These are phyloP conservation scores for Boletus sensibilis DNA, from an alignment of 768 basidiomycete species.

Conservation along the genomic window DNA sequence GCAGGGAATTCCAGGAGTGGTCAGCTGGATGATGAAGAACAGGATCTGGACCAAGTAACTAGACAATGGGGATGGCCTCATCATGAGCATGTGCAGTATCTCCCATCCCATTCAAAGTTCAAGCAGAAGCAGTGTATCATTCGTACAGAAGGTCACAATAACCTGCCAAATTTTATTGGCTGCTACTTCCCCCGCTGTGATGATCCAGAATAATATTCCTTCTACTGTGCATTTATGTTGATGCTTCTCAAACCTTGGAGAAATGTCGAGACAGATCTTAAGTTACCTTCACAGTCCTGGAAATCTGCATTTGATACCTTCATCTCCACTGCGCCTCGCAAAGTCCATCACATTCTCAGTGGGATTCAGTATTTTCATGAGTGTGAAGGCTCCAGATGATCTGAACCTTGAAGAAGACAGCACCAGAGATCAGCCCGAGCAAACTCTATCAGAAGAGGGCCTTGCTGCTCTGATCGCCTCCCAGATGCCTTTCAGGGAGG, in stretches of 20 bases:
- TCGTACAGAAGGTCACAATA: conserved; percentile 37
- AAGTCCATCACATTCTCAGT: neutral
- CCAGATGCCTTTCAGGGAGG: too few relatives aligned
- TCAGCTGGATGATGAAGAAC: too few relatives aligned
- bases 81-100: neutral
- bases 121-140: neutral
- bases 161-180: conserved; percentile 36
- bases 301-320: conserved; percentile 15
- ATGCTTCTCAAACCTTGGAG: conserved; percentile 39
- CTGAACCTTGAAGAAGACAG: too few relatives aligned
- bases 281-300: conserved; percentile 18
- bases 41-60: too few relatives aligned
- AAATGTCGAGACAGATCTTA: conserved; percentile 25
- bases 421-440: too few relatives aligned
- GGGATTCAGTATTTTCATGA: too few relatives aligned
- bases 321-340: neutral
- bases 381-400: too few relatives aligned
- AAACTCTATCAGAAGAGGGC: too few relatives aligned
- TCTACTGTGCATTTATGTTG: conserved; percentile 39
- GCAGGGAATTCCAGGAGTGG: too few relatives aligned
- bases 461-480: too few relatives aligned
- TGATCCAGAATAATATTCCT: conserved; percentile 17
- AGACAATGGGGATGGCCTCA: neutral
- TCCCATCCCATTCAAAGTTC: neutral
- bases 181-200: conserved; percentile 34